Evolutionary conservation across 2,329 filamentous ascomycete genomes (phyloP).

Genomic region (Rhinocladiella mackenziei): DNA sequence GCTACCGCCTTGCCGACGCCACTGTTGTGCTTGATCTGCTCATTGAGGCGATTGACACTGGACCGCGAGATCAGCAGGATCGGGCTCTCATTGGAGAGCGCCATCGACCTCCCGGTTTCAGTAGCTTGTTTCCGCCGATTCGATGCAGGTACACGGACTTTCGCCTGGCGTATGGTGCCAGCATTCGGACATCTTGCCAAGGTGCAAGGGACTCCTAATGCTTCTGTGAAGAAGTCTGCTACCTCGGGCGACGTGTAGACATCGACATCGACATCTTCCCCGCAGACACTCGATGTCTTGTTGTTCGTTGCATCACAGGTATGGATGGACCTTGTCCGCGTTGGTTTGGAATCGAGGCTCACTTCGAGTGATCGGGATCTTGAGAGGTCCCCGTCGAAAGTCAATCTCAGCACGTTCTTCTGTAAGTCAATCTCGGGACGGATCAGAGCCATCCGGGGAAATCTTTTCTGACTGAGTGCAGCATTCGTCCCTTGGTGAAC

Average conservation of each 20-base stretch:
- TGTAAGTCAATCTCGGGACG: slow-evolving; percentile 69
- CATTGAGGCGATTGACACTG: slow-evolving; percentile 75
- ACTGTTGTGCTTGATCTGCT: slow-evolving; percentile 58
- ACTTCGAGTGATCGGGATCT: slow-evolving; percentile 36
- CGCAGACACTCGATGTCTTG: slow-evolving; percentile 69
- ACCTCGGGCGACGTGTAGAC: slow-evolving; percentile 65
- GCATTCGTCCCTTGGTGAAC: slow-evolving; percentile 80
- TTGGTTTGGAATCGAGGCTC: slow-evolving; percentile 54
- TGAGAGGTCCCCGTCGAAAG: slow-evolving; percentile 37
- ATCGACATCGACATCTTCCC: slow-evolving; percentile 68
- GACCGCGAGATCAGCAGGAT: slow-evolving; percentile 78
- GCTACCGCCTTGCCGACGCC: slow-evolving; percentile 53
- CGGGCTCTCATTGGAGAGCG: slow-evolving; percentile 89
- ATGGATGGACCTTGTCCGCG: slow-evolving; percentile 37
- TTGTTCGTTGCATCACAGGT: slow-evolving; percentile 34
- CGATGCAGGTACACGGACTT: slow-evolving; percentile 50
- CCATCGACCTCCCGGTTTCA: slow-evolving; percentile 53
- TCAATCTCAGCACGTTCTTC: slow-evolving; percentile 60
- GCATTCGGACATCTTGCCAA: slow-evolving; percentile 76
- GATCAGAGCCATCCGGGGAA: slow-evolving; percentile 82
- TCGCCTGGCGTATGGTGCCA: slow-evolving; percentile 22
- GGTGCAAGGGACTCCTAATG: slow-evolving; percentile 73
- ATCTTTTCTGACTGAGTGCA: slow-evolving; percentile 81
- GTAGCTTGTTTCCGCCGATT: slow-evolving; percentile 52
- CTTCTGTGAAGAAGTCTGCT: slow-evolving; percentile 70